A percentile compares a stretch with the other conserved stretches of the same genome.
These are phyloP conservation scores for Leptographium lundbergii DNA, from an alignment of 2,329 filamentous ascomycete genomes.

Conservation along the genomic window DNA sequence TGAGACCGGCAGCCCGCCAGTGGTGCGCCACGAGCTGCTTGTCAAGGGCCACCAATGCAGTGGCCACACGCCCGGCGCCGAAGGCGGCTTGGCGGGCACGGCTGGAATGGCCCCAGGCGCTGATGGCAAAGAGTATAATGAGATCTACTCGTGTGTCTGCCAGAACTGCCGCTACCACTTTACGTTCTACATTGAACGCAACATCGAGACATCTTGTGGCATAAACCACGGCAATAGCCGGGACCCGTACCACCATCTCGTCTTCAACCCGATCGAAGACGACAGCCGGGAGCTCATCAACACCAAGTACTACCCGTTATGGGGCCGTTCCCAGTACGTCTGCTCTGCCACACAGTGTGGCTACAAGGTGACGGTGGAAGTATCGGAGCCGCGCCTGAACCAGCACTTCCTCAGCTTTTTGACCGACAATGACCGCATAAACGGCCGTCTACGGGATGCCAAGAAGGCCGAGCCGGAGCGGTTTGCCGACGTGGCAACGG, in stretches of 20 bases:
- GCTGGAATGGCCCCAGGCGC: constrained; percentile 2
- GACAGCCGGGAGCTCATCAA: constrained; percentile 4
- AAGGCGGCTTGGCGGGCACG: neutral
- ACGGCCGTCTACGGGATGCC: constrained; percentile 24
- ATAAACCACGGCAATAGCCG: constrained; percentile 4
- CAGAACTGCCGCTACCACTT: constrained; percentile 21
- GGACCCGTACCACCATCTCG: constrained; percentile 17
- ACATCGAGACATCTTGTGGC: constrained; percentile 7
- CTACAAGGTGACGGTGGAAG: constrained; percentile 31
- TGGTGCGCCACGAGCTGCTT: constrained; percentile 9
- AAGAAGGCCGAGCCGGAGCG: constrained; percentile 33
- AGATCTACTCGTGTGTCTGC: constrained; percentile 18
- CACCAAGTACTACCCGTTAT: constrained; percentile 25
- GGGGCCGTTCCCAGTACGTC: constrained; percentile 22
- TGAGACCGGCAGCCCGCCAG: neutral
- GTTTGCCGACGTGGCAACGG: constrained; percentile 30
- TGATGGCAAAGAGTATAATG: constrained; percentile 7
- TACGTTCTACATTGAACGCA: constrained; percentile 15
- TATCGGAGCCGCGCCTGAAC: constrained; percentile 35
- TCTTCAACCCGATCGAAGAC: constrained; percentile 3
- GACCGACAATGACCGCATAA: constrained; percentile 31
- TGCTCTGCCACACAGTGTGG: constrained; percentile 31
- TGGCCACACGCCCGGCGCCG: neutral
- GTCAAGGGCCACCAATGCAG: constrained; percentile 14
- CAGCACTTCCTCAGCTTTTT: constrained; percentile 29